A percentile compares a stretch with the other conserved stretches of the same genome.
These are phyloP conservation scores for Kwoniella bestiolae DNA, from an alignment of 768 basidiomycete species.

Conservation along the genomic window DNA sequence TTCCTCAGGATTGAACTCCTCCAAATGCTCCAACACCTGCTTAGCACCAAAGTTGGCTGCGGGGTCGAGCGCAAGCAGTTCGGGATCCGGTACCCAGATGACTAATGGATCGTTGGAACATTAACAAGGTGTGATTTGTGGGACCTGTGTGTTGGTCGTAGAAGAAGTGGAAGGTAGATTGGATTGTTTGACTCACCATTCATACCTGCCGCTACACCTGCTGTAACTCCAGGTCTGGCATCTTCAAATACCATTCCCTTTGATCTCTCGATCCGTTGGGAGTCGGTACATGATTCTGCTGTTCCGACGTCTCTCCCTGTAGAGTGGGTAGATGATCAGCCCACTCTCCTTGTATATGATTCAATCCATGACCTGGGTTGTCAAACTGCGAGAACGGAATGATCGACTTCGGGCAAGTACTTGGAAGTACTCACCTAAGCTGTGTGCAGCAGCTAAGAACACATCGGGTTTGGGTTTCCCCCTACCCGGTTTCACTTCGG, in stretches of 20 bases:
- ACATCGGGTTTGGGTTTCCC: conserved; percentile 56
- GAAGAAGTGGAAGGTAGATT: too few relatives aligned
- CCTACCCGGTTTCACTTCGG: conserved; percentile 49
- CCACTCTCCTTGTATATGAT: too few relatives aligned
- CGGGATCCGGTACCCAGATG: conserved; percentile 53
- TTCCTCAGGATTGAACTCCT: conserved; percentile 46
- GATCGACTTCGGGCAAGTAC: background rate
- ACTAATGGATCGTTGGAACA: too few relatives aligned
- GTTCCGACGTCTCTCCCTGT: conserved; percentile 52
- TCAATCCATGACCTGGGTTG: too few relatives aligned
- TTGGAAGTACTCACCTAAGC: conserved; percentile 39
- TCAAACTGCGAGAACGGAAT: background rate
- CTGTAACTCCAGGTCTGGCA: conserved; percentile 53
- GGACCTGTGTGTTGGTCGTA: too few relatives aligned
- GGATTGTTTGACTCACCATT: conserved; percentile 37
- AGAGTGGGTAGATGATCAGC: background rate
- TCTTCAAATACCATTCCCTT: conserved; percentile 56
- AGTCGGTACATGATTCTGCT: conserved; percentile 39
- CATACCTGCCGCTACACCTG: conserved; percentile 56
- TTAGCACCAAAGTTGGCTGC: conserved; percentile 47
- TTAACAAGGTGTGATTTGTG: too few relatives aligned
- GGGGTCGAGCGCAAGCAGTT: conserved; percentile 47
- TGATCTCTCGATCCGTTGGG: conserved; percentile 40
- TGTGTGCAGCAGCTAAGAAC: conserved; percentile 55
- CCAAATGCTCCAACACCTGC: conserved; percentile 41